These are phyloP conservation scores for Anacardium occidentale DNA, from an alignment of 345 rosid genomes.

Conservation along the genomic window DNA sequence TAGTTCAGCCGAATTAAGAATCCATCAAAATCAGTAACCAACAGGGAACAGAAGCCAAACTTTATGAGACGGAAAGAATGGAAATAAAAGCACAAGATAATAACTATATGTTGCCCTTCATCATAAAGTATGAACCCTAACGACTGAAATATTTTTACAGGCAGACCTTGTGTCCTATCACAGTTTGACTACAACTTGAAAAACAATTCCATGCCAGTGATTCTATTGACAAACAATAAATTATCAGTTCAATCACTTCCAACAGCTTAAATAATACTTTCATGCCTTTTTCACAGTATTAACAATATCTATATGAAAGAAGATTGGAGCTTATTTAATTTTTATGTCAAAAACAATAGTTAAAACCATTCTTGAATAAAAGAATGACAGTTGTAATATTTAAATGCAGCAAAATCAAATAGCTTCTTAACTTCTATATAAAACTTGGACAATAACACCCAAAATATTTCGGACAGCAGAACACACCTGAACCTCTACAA, in stretches of 20 bases:
- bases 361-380: neutral
- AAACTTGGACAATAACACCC: constrained; percentile 1
- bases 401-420: neutral
- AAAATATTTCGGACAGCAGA: constrained; percentile 1
- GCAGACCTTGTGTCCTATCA: neutral
- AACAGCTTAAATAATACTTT: neutral
- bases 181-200: neutral
- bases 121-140: neutral
- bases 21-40: neutral
- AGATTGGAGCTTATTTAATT: neutral
- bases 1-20: constrained; percentile 50
- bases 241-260: neutral
- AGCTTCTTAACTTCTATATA: neutral
- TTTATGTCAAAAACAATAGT: neutral
- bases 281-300: neutral
- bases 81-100: neutral
- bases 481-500: constrained; percentile 62
- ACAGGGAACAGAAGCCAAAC: neutral
- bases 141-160: neutral
- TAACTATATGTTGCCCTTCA: too few relatives aligned
- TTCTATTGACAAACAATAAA: neutral
- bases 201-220: neutral
- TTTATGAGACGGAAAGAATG: neutral
- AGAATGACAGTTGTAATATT: neutral
- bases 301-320: neutral